Percentiles rank a stretch among this genome's conserved stretches.
phyloP scores from a whole-genome alignment of 495 filamentous ascomycete species.

The Chaetomium fimeti region DNA sequence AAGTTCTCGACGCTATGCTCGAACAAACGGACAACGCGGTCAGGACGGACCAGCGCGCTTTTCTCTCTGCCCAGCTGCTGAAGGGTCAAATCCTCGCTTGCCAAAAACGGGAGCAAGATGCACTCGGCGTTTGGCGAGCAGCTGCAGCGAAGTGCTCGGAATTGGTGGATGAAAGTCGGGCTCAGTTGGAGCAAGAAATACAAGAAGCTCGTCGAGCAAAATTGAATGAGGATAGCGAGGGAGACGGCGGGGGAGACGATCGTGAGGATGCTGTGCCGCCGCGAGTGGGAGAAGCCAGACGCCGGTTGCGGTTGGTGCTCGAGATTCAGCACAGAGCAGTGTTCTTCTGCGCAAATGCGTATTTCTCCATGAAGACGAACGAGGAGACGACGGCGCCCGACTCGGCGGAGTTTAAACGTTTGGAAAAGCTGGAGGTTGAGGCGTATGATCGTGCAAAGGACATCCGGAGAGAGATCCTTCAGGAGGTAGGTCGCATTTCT shows the following conservation, averaged over 20 bases:
- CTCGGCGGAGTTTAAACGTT: slow-evolving; percentile 60
- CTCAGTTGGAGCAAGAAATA: slow-evolving; percentile 56
- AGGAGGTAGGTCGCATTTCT: slow-evolving; percentile 36
- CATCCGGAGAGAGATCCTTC: slow-evolving; percentile 73
- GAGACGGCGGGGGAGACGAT: slow-evolving; percentile 46
- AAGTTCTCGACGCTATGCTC: slow-evolving; percentile 87
- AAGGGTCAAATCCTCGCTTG: slow-evolving; percentile 76
- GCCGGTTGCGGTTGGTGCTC: slow-evolving; percentile 66
- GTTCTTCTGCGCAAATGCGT: slow-evolving; percentile 82
- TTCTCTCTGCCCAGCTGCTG: slow-evolving; percentile 59
- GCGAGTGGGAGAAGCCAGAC: slow-evolving; percentile 57
- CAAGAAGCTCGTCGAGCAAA: slow-evolving; percentile 40
- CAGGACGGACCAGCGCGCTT: slow-evolving; percentile 62
- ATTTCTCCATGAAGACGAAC: slow-evolving; percentile 77
- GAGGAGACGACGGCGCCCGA: slow-evolving; percentile 58
- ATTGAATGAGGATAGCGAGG: slow-evolving; percentile 24
- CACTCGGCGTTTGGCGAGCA: slow-evolving; percentile 64
- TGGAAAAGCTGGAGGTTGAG: slow-evolving; percentile 68
- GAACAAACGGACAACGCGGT: slow-evolving; percentile 68
- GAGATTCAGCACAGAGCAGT: slow-evolving; percentile 77
- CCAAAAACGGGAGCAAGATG: slow-evolving; percentile 50
- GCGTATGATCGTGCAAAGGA: slow-evolving; percentile 73
- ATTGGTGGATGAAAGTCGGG: slow-evolving; percentile 63
- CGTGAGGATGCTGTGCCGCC: slow-evolving; percentile 33
- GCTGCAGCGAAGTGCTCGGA: slow-evolving; percentile 54